Evolutionary conservation across 192 early-diverging fungal genomes (phyloP).

Genomic region (Phycomyces blakesleeanus): DNA sequence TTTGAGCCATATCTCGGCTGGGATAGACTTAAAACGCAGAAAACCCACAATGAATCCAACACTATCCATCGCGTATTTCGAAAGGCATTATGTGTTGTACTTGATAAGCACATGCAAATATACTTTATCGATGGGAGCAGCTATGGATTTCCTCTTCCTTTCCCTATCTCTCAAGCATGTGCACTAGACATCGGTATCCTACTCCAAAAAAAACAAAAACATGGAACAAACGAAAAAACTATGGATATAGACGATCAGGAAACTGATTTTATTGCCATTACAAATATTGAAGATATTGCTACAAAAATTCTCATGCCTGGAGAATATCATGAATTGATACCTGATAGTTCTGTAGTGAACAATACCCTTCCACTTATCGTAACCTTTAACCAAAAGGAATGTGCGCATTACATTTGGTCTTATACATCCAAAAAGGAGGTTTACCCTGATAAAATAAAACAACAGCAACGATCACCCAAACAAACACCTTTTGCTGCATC

Average conservation of each 20-base stretch:
- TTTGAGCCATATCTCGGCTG: too few relatives aligned
- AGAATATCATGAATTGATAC: not conserved
- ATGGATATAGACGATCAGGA: not conserved
- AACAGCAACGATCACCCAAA: too few relatives aligned
- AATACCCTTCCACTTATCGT: slow-evolving; percentile 4
- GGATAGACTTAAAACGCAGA: too few relatives aligned
- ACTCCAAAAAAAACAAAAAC: not conserved
- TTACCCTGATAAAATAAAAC: not conserved
- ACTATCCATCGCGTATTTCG: too few relatives aligned
- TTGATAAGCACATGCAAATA: too few relatives aligned
- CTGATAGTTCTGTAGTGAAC: not conserved
- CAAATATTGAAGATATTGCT: not conserved
- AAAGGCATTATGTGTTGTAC: too few relatives aligned
- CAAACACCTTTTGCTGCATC: too few relatives aligned
- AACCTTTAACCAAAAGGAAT: slow-evolving; percentile 3
- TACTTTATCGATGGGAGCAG: too few relatives aligned
- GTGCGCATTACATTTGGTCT: slow-evolving; percentile 12
- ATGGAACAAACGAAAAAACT: not conserved
- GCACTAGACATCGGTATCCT: too few relatives aligned
- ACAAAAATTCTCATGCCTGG: not conserved
- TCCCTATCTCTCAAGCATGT: too few relatives aligned
- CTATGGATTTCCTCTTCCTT: too few relatives aligned
- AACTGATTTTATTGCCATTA: not conserved
- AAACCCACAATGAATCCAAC: too few relatives aligned
- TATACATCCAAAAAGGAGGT: not conserved